Conservation (phyloP, 768 basidiomycete genomes). For the Paxillus ammoniavirescens region DNA sequence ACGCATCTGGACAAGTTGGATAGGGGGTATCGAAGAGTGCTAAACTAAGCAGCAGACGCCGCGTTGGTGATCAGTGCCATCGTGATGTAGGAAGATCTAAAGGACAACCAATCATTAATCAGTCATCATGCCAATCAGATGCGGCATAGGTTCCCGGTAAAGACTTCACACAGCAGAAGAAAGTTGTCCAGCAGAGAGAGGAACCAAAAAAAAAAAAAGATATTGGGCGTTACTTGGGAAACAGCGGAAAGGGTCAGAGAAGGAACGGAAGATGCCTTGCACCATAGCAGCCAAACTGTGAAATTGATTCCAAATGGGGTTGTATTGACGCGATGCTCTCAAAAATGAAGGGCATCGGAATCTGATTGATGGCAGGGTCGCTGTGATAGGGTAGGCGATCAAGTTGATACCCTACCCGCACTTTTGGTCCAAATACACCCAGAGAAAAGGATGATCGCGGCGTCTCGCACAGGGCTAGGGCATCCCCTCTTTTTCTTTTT, state of each 20-base stretch:
- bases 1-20: conserved; percentile 15
- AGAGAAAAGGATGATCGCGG: conserved; percentile 21
- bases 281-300: conserved; percentile 18
- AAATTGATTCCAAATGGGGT: conserved; percentile 12
- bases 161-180: neutral
- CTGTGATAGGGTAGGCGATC: conserved; percentile 38
- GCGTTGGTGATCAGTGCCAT: neutral
- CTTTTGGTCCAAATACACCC: conserved; percentile 3
- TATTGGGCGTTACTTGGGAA: neutral
- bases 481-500: conserved; percentile 6
- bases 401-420: conserved; percentile 28
- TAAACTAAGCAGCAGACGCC: conserved; percentile 10
- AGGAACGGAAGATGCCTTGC: conserved; percentile 9
- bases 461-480: conserved; percentile 22
- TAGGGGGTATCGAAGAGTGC: neutral
- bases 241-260: neutral
- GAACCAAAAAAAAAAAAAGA: neutral
- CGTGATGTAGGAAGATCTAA: neutral
- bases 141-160: neutral
- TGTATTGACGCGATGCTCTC: too few species aligned
- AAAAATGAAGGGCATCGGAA: conserved; percentile 30
- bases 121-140: conserved; percentile 1
- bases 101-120: conserved; percentile 18
- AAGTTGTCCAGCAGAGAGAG: neutral
- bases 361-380: conserved; percentile 35